A percentile compares a stretch with the other conserved stretches of the same genome.
These are phyloP conservation scores for Solanum ahanhuiri DNA, from an alignment of 257 asterid species.

Conservation along the genomic window DNA sequence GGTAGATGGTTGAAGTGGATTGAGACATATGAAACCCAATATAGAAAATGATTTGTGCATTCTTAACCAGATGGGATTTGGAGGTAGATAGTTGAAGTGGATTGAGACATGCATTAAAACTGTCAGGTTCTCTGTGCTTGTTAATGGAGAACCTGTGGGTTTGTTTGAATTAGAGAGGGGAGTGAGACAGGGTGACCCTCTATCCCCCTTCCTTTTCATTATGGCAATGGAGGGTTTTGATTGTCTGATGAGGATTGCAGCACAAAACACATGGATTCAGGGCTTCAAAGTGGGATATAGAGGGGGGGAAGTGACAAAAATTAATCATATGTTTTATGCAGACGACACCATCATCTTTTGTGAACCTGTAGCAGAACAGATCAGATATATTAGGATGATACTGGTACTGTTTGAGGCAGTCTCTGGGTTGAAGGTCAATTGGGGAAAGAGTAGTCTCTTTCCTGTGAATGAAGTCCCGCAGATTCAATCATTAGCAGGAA, in stretches of 20 bases:
- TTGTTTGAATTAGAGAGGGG: not conserved
- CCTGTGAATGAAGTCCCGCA: not conserved
- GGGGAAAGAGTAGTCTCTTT: not conserved
- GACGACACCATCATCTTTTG: not conserved
- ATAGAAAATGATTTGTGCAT: not conserved
- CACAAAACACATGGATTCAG: not conserved
- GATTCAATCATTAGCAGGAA: not conserved
- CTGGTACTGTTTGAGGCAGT: not conserved
- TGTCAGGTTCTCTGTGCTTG: not conserved
- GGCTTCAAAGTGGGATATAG: not conserved
- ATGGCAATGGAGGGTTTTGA: not conserved
- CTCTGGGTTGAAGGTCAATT: not conserved
- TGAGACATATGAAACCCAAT: not conserved
- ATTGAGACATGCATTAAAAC: not conserved
- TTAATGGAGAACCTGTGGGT: not conserved
- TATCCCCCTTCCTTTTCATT: not conserved
- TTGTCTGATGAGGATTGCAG: not conserved
- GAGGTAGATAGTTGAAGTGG: not conserved
- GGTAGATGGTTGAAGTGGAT: no score
- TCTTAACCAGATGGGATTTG: not conserved
- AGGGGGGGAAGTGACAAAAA: no score
- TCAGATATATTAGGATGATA: not conserved
- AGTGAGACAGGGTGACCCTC: not conserved
- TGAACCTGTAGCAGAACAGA: not conserved
- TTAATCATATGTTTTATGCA: not conserved